Percentiles rank a stretch among this genome's conserved stretches.
Conservation (phyloP, 164 flowering plant species). For the Taxillus chinensis region DNA sequence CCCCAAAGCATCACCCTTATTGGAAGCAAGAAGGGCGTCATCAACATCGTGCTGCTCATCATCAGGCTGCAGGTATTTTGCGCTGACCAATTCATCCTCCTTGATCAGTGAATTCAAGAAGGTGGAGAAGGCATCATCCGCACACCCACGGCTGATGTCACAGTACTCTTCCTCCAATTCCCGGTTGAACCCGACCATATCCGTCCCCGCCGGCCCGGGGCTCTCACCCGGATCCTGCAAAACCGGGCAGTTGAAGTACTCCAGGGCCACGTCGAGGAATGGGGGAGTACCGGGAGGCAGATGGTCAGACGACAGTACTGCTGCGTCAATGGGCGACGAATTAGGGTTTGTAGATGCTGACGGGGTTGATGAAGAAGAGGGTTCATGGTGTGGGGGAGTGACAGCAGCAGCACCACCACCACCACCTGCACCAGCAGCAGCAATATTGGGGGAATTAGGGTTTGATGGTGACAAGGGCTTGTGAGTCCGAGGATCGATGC, state of each 20-base stretch:
- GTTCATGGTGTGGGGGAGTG: not conserved
- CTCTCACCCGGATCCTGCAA: not conserved
- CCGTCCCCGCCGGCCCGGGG: not conserved
- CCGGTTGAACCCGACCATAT: not conserved
- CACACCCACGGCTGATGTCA: not conserved
- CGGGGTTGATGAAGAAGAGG: too few species aligned
- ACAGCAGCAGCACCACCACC: not conserved
- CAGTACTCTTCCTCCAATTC: not conserved
- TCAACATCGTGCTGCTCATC: too few species aligned
- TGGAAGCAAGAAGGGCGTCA: too few species aligned
- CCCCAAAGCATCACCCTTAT: too few species aligned
- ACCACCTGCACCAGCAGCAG: too few species aligned
- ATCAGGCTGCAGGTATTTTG: too few species aligned
- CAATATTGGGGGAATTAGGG: not conserved
- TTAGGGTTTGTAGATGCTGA: too few species aligned
- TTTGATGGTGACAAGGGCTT: conserved; percentile 12
- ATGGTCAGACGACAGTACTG: not conserved
- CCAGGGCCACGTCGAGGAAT: not conserved
- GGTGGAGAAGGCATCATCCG: not conserved
- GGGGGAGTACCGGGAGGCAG: not conserved
- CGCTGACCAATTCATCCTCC: not conserved
- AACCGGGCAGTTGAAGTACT: not conserved
- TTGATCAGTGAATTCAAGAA: not conserved
- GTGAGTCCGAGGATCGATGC: conserved; percentile 47
- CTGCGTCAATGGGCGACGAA: too few species aligned